Conservation (phyloP, 1,284 basidiomycete species). For the Irpex sp. region DNA sequence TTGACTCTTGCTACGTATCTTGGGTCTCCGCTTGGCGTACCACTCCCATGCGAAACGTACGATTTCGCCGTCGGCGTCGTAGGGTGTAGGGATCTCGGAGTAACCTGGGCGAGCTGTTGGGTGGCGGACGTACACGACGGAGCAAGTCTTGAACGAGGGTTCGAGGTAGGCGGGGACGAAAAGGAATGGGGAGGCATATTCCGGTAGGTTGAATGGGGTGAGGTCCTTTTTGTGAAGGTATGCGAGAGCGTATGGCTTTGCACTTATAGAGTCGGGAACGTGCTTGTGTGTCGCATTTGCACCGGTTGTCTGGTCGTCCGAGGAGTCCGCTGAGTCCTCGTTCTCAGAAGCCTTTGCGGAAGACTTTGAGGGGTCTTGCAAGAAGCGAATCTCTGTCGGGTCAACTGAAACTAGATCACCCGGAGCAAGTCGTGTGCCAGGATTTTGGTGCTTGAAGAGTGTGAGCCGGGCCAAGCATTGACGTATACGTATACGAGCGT, state of each 20-base stretch:
- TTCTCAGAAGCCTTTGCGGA: constrained; percentile 20
- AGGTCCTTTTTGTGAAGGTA: constrained; percentile 21
- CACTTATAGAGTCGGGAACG: constrained; percentile 3
- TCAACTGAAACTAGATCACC: constrained; percentile 94
- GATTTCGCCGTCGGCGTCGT: constrained; percentile 88
- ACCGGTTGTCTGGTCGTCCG: constrained; percentile 6
- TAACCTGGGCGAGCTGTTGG: constrained; percentile 92
- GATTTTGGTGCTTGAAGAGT: constrained; percentile 64
- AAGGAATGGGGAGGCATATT: constrained; percentile 86
- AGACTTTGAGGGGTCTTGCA: constrained; percentile 37
- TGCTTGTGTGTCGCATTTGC: constrained; percentile 9
- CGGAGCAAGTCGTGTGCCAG: constrained; percentile 89
- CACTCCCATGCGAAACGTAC: constrained; percentile 90
- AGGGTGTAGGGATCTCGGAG: constrained; percentile 92
- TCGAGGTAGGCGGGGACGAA: constrained; percentile 97
- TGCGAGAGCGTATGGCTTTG: not conserved
- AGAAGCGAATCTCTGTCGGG: constrained; percentile 77
- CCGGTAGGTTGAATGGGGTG: constrained; percentile 85
- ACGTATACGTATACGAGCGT: constrained; percentile 8
- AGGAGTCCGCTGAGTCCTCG: constrained; percentile 11
- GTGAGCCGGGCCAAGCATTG: not conserved
- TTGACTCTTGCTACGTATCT: constrained; percentile 68
- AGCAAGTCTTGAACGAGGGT: constrained; percentile 88
- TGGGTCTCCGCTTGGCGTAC: constrained; percentile 74
- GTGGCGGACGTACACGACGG: constrained; percentile 91